Evolutionary conservation across 345 rosid species (phyloP), one percentile per base, ranked within the genome.

Genomic region (Acer negundo): DNA sequence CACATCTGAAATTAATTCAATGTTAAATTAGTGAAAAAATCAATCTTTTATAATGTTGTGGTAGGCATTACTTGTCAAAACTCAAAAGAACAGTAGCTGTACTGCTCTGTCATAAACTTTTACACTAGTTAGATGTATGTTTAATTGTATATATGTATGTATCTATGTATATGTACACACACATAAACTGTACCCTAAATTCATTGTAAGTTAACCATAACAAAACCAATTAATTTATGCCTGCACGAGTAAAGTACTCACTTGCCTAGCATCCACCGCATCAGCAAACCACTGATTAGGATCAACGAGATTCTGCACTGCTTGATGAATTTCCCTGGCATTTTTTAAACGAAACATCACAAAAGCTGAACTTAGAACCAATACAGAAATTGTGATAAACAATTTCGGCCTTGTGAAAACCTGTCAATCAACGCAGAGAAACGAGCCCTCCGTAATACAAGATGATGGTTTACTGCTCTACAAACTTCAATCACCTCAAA

Each of bases 191-290:
- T 9, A 62, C 67, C 78, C 73, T 24, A 53, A 70, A 31, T 78
- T 13, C 24, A 42, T 1, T 58, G 49, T 23, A 51, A 35, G 38
- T 35, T 35, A 35, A 62, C 61, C 59, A 76, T 35, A 19, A 65
- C 13, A 40, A 42, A 79, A 75, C 26, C 42, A 8, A 51, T 58
- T 73, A 26, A 51, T 11, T 47, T 70, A 35, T 26, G 22, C 67
- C 61, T 19, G 67, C 10, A 67, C 17, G 9, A 73, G 38, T 82
- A 51, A 67, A 56, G 46, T 28, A 86, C 94, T 86, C 80, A 94
- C 99, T 84, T 96, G 99, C 82, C 99, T 90, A 85, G 98, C 98
- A 80, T 96, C 99, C 77, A 96, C 99, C 7, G 98, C 99, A 82
- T 92, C 90, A 31, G 98, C 87, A 86, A 91, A 92, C 91, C 92